These are phyloP conservation scores for Podila epigama DNA, from an alignment of 192 early-diverging fungal genomes.

Conservation along the genomic window DNA sequence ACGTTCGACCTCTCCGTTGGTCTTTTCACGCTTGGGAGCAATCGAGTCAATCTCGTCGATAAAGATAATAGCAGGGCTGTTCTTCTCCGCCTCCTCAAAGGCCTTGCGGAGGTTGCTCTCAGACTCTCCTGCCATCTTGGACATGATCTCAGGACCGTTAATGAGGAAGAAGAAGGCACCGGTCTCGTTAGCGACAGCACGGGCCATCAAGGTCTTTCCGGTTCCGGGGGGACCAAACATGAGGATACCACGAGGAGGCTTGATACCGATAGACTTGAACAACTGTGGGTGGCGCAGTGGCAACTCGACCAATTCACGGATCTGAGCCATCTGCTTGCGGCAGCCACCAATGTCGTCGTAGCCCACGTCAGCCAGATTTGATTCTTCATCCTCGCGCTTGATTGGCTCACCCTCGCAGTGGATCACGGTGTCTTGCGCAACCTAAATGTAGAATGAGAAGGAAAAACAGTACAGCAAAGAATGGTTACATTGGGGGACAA, in stretches of 20 bases:
- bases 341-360: constrained; percentile 99
- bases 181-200: constrained; percentile 99
- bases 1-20: constrained; percentile 98
- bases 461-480: neutral
- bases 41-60: constrained; percentile 99
- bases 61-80: constrained; percentile 96
- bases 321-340: constrained; percentile 99
- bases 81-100: constrained; percentile 99
- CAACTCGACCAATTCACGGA: constrained; percentile 97
- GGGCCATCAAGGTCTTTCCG: constrained; percentile 98
- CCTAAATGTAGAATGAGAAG: constrained; percentile 54
- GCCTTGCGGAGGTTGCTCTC: constrained; percentile 98
- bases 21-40: constrained; percentile 99
- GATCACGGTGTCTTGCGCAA: constrained; percentile 97
- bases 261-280: constrained; percentile 99
- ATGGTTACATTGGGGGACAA: neutral
- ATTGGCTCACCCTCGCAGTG: constrained; percentile 99
- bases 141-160: constrained; percentile 99
- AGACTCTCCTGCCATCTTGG: constrained; percentile 99
- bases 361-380: constrained; percentile 90
- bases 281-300: constrained; percentile 98
- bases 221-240: constrained; percentile 99
- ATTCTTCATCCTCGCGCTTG: constrained; percentile 98
- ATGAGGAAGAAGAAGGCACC: constrained; percentile 99
- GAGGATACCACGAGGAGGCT: constrained; percentile 97